Percentiles rank a stretch among this genome's conserved stretches.
These are phyloP conservation scores for Amauroascus niger DNA, from an alignment of 2,329 filamentous ascomycete genomes.

Conservation along the genomic window DNA sequence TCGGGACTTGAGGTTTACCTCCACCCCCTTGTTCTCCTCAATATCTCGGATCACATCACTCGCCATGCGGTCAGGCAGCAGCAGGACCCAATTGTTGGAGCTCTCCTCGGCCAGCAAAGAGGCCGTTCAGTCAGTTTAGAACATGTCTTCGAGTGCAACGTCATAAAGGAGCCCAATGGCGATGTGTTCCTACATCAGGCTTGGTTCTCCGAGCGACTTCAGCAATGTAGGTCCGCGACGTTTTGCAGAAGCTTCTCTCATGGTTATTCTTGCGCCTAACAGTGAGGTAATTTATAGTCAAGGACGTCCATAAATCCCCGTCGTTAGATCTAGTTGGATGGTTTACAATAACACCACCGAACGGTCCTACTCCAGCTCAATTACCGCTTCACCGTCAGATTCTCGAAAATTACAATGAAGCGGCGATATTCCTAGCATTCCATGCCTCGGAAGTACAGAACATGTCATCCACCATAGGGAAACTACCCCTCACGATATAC, in stretches of 20 bases:
- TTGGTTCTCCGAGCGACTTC: slow-evolving; percentile 69
- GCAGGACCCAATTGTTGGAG: slow-evolving; percentile 68
- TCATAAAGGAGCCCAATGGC: slow-evolving; percentile 43
- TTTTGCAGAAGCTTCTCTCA: neutral
- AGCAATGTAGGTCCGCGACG: slow-evolving; percentile 57
- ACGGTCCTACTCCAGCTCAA: slow-evolving; percentile 58
- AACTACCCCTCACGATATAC: slow-evolving; percentile 82
- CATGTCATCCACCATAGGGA: slow-evolving; percentile 55
- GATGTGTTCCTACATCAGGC: slow-evolving; percentile 53
- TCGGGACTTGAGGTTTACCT: slow-evolving; percentile 70
- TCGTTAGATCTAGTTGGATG: slow-evolving; percentile 81
- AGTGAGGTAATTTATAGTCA: slow-evolving; percentile 48
- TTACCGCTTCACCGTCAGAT: slow-evolving; percentile 71
- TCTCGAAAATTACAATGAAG: slow-evolving; percentile 66
- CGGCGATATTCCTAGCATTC: slow-evolving; percentile 77
- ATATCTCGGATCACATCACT: slow-evolving; percentile 93
- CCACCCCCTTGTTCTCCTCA: slow-evolving; percentile 89
- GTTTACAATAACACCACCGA: slow-evolving; percentile 68
- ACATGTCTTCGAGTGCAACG: slow-evolving; percentile 78
- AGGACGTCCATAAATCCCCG: slow-evolving; percentile 75
- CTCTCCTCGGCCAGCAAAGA: slow-evolving; percentile 82
- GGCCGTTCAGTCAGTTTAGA: slow-evolving; percentile 86
- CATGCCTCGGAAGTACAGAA: slow-evolving; percentile 54
- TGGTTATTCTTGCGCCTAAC: neutral
- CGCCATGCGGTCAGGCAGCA: slow-evolving; percentile 72